phyloP scores from a whole-genome alignment of 352 stramenopile genomes.

The Pythium dissimile region DNA sequence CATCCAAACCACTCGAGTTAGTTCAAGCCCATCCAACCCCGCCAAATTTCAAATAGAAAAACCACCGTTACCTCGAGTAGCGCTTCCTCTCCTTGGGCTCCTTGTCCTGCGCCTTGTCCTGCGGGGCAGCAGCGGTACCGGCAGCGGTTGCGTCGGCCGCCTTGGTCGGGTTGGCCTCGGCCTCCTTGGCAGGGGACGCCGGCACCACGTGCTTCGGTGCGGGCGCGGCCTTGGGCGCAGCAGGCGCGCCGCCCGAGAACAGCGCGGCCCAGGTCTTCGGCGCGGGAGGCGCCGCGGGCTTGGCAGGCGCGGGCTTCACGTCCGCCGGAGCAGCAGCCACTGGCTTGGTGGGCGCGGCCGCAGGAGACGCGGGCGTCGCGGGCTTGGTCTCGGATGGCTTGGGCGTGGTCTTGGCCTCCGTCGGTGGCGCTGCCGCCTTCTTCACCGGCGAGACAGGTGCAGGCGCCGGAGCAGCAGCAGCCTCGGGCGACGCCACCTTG shows the following conservation, averaged over 20 bases:
- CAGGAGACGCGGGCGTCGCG: slow-evolving; percentile 28
- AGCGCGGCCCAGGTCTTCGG: slow-evolving; percentile 63
- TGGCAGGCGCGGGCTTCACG: slow-evolving; percentile 12
- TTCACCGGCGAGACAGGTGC: slow-evolving; percentile 32
- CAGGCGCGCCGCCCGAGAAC: slow-evolving; percentile 27
- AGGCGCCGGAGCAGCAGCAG: slow-evolving; percentile 1
- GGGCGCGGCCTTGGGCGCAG: slow-evolving; percentile 15
- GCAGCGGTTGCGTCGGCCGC: neutral
- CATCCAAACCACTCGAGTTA: too few relatives aligned
- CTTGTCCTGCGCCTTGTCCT: too few relatives aligned
- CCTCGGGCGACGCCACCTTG: slow-evolving; percentile 28
- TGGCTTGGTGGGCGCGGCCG: slow-evolving; percentile 11
- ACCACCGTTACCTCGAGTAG: slow-evolving; percentile 36
- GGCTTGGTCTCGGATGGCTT: slow-evolving; percentile 35
- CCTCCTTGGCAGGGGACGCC: neutral
- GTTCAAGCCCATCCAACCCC: neutral
- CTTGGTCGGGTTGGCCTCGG: slow-evolving; percentile 9
- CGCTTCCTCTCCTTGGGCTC: slow-evolving; percentile 49
- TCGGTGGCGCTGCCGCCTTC: slow-evolving; percentile 23
- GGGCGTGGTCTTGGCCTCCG: slow-evolving; percentile 30
- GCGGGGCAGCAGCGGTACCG: slow-evolving; percentile 14
- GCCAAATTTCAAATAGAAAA: neutral
- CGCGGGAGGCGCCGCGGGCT: slow-evolving; percentile 27
- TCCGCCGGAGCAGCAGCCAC: slow-evolving; percentile 3
- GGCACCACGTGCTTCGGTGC: slow-evolving; percentile 25